Evolutionary conservation across 164 flowering plant species (phyloP).

Genomic region (Brasenia schreberi): DNA sequence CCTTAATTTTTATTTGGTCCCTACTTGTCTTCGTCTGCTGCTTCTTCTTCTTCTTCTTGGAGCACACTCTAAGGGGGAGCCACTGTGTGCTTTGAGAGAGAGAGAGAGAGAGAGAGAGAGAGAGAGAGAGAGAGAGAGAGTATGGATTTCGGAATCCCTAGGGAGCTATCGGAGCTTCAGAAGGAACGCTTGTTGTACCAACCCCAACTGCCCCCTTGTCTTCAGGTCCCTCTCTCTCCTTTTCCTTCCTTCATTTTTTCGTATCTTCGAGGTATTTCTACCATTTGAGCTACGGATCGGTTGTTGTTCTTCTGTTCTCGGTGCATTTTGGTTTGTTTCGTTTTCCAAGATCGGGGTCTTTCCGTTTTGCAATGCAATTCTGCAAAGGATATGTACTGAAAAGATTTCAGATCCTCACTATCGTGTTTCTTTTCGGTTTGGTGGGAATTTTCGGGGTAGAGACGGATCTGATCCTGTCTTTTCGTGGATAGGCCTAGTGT

Average conservation of each 20-base stretch:
- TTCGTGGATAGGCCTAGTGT: too few relatives aligned
- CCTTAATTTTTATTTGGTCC: too few relatives aligned
- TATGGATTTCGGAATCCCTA: constrained; percentile 89
- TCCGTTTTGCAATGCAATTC: background rate
- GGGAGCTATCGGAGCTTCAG: constrained; percentile 91
- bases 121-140: background rate
- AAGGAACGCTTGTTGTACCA: constrained; percentile 58
- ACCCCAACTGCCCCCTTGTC: constrained; percentile 93
- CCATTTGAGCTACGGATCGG: too few relatives aligned
- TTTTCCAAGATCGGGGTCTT: background rate
- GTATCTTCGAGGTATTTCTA: background rate
- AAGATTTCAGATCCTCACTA: too few relatives aligned
- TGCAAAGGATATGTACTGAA: background rate
- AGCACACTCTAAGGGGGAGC: too few relatives aligned
- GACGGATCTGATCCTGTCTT: too few relatives aligned
- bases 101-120: background rate
- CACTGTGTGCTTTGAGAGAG: background rate
- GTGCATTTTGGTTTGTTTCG: background rate
- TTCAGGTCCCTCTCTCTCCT: constrained; percentile 42
- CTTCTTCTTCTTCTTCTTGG: too few relatives aligned
- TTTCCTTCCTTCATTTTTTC: background rate
- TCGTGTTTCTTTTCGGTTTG: too few relatives aligned
- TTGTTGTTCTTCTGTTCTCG: background rate
- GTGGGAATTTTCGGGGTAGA: too few relatives aligned
- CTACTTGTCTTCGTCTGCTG: too few relatives aligned